phyloP scores from a whole-genome alignment of 306 rosid genomes.

The Elaeagnus macrophylla region DNA sequence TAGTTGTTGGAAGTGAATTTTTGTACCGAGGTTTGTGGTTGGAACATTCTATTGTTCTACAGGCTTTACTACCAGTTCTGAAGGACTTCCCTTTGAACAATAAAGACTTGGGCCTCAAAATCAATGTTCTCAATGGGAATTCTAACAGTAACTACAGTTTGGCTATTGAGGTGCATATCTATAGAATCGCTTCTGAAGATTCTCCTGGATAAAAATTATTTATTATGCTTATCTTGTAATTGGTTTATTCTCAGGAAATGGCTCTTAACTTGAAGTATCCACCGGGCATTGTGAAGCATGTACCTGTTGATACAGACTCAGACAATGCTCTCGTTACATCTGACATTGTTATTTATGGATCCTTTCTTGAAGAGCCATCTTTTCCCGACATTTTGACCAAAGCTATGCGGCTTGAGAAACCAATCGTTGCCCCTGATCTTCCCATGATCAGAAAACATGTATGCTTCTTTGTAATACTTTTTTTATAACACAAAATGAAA shows the following conservation, averaged over 20 bases:
- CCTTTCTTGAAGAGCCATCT: slow-evolving; percentile 69
- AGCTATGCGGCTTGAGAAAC: slow-evolving; percentile 91
- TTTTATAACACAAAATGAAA: slow-evolving; percentile 3
- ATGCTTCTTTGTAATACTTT: slow-evolving; percentile 24
- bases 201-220: slow-evolving; percentile 19
- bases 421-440: slow-evolving; percentile 79
- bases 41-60: slow-evolving; percentile 80
- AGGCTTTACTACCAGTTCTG: slow-evolving; percentile 62
- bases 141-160: slow-evolving; percentile 56
- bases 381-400: slow-evolving; percentile 74
- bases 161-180: slow-evolving; percentile 59
- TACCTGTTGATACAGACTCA: slow-evolving; percentile 48
- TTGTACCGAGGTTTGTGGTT: slow-evolving; percentile 84
- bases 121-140: slow-evolving; percentile 63
- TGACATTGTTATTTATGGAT: slow-evolving; percentile 78
- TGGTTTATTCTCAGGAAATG: slow-evolving; percentile 49
- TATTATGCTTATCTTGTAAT: slow-evolving; percentile 22
- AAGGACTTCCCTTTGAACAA: slow-evolving; percentile 34
- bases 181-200: slow-evolving; percentile 7
- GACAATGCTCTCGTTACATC: slow-evolving; percentile 48
- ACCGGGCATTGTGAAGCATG: slow-evolving; percentile 54
- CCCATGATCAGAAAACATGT: slow-evolving; percentile 74
- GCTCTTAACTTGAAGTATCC: slow-evolving; percentile 73
- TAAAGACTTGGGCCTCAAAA: slow-evolving; percentile 43
- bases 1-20: slow-evolving; percentile 83